A percentile compares a stretch with the other conserved stretches of the same genome.
Conservation (phyloP, 2,329 filamentous ascomycete genomes). For the Cryoendolithus antarcticus region DNA sequence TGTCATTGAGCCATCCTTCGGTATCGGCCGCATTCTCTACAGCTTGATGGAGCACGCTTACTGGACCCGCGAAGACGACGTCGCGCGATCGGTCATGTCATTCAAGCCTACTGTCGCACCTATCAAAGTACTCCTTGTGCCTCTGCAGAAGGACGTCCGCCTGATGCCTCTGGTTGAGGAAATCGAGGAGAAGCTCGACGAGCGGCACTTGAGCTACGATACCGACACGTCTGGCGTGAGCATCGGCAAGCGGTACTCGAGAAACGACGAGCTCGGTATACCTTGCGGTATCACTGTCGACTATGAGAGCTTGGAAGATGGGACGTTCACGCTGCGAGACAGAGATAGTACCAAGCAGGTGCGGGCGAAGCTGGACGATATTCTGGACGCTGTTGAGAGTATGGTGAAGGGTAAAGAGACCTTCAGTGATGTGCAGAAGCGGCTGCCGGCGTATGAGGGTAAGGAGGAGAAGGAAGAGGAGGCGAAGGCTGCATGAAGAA, state of each 20-base stretch:
- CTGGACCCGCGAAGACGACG: slow-evolving; percentile 78
- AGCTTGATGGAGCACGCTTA: slow-evolving; percentile 87
- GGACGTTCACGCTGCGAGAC: slow-evolving; percentile 76
- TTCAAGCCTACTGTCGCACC: slow-evolving; percentile 74
- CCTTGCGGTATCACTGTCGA: slow-evolving; percentile 89
- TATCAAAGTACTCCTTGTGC: slow-evolving; percentile 86
- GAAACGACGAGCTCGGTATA: slow-evolving; percentile 92
- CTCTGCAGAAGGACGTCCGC: slow-evolving; percentile 66
- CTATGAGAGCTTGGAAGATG: slow-evolving; percentile 86
- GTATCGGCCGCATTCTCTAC: slow-evolving; percentile 90
- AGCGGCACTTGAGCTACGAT: slow-evolving; percentile 65
- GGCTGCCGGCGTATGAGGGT: slow-evolving; percentile 73
- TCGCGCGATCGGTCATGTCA: slow-evolving; percentile 70
- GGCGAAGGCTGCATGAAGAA: neutral
- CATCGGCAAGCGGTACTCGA: slow-evolving; percentile 87
- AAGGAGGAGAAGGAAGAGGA: slow-evolving; percentile 45
- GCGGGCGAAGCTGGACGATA: slow-evolving; percentile 66
- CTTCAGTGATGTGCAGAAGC: slow-evolving; percentile 59
- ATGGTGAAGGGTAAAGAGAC: slow-evolving; percentile 51
- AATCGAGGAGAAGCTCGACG: slow-evolving; percentile 64
- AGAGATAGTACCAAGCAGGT: slow-evolving; percentile 87
- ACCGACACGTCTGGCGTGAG: slow-evolving; percentile 83
- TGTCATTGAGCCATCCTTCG: slow-evolving; percentile 80
- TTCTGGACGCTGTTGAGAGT: slow-evolving; percentile 59
- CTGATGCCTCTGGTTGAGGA: slow-evolving; percentile 67